Evolutionary conservation across 352 stramenopile genomes (phyloP), one percentile per base, ranked within the genome.

Genomic region (Phytophthora tubulina): DNA sequence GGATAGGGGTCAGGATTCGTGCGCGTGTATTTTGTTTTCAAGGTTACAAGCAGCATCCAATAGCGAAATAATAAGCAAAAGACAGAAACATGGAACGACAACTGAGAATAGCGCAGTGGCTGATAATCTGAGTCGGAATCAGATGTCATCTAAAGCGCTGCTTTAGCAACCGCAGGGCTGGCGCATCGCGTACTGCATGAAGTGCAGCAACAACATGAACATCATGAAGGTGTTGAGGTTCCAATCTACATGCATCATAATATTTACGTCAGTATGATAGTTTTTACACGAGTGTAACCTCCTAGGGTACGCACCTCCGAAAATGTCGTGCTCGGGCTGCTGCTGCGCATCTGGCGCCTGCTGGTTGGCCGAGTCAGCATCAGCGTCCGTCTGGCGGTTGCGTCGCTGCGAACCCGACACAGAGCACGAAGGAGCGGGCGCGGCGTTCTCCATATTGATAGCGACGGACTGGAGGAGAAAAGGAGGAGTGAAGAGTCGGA

Each of bases 101-200:
- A 74, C 70, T 71, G 32, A 30, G 11, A 36, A 33, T 3, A 36
- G 10, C 21, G 36, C 54, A 49, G 9, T 45, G 27, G 31, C 41
- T 49, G 38, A 49, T n/a, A 13, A 36, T 21, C n/a, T 44, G 14
- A 49, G 42, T 52, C 35, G 5, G 54, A 53, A 21, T 67, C 32
- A 48, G 30, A n/a, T 8, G 31, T 60, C 45, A 21, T 59, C 30
- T 39, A 27, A 27, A 1, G 21, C 62, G 46, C 41, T 10, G n/a
- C 7, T 35, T 86, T 81, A 96, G 70, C 89, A 96, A 17, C 87
- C 89, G 58, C 89, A 96, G 2, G 81, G 88, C n/a, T 82, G 79
- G 38, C 86, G 88, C 89, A 96, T 95, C 14, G 87, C 85, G 66
- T 95, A 93, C 64, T 95, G 88, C 86, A 96, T 92, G 21, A 96